Evolutionary conservation across 305 asterid genomes (phyloP).

Genomic region (Fraxinus baroniana): DNA sequence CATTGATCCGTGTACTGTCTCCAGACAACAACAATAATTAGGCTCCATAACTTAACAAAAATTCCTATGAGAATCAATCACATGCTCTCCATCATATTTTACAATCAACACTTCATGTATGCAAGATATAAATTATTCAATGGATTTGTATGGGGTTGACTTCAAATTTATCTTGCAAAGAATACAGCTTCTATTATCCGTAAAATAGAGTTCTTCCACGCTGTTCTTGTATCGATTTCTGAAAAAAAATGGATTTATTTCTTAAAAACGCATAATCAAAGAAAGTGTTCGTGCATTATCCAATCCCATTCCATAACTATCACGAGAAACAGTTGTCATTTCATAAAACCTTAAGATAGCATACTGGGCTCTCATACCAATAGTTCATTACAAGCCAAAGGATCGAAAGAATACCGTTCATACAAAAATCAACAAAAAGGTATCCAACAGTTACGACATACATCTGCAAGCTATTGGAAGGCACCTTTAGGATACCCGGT

Average conservation of each 20-base stretch:
- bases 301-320: background rate
- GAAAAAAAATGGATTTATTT: background rate
- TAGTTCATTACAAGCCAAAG: background rate
- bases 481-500: background rate
- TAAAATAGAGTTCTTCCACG: background rate
- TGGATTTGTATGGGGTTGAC: background rate
- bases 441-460: background rate
- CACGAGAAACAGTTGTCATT: background rate
- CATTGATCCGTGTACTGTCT: too few species aligned
- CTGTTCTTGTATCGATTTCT: background rate
- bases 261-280: background rate
- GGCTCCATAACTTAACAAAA: too few species aligned
- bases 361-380: background rate
- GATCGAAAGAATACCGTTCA: background rate
- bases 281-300: background rate
- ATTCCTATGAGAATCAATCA: too few species aligned
- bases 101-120: too few species aligned
- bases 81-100: too few species aligned
- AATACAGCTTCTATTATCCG: background rate
- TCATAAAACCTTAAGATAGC: background rate
- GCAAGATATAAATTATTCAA: too few species aligned
- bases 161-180: background rate
- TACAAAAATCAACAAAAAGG: background rate
- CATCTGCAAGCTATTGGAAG: background rate
- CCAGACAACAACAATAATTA: too few species aligned